phyloP scores from a whole-genome alignment of 2,329 filamentous ascomycete species.

The Fusarium sp. region DNA sequence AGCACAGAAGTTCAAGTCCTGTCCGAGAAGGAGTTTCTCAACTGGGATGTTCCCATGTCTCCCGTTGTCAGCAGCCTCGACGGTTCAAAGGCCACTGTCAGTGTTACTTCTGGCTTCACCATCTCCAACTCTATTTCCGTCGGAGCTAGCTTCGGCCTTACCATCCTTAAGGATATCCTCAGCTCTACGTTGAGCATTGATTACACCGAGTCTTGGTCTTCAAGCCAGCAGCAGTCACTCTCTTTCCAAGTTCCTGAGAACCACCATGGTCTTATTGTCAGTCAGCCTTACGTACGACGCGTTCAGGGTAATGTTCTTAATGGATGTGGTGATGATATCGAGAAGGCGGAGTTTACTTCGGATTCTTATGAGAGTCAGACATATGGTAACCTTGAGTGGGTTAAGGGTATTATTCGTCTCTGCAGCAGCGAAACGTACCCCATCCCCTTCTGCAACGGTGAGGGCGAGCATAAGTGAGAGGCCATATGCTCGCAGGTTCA shows the following conservation, averaged over 20 bases:
- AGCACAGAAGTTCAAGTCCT: slow-evolving; percentile 39
- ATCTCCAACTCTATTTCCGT: slow-evolving; percentile 32
- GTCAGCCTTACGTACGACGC: slow-evolving; percentile 42
- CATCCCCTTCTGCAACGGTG: slow-evolving; percentile 39
- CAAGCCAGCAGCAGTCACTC: slow-evolving; percentile 29
- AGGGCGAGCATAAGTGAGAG: slow-evolving; percentile 32
- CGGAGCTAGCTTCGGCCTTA: slow-evolving; percentile 1
- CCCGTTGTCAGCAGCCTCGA: slow-evolving; percentile 39
- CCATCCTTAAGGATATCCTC: slow-evolving; percentile 17
- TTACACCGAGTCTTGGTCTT: slow-evolving; percentile 33
- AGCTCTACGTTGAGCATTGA: slow-evolving; percentile 20
- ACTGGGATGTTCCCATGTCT: slow-evolving; percentile 44
- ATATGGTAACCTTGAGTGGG: slow-evolving; percentile 39
- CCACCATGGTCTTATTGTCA: slow-evolving; percentile 40
- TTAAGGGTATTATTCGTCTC: slow-evolving; percentile 42
- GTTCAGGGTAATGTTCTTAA: slow-evolving; percentile 29
- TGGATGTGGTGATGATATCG: slow-evolving; percentile 30
- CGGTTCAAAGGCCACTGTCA: slow-evolving; percentile 27
- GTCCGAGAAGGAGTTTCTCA: slow-evolving; percentile 38
- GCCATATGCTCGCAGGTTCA: background rate
- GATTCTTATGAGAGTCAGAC: slow-evolving; percentile 35
- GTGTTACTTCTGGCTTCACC: slow-evolving; percentile 24
- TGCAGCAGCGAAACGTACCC: slow-evolving; percentile 41
- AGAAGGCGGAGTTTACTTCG: slow-evolving; percentile 25
- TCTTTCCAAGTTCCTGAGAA: slow-evolving; percentile 29